These are phyloP conservation scores for Aureobasidium namibiae DNA, from an alignment of 2,329 filamentous ascomycete species.

Conservation along the genomic window DNA sequence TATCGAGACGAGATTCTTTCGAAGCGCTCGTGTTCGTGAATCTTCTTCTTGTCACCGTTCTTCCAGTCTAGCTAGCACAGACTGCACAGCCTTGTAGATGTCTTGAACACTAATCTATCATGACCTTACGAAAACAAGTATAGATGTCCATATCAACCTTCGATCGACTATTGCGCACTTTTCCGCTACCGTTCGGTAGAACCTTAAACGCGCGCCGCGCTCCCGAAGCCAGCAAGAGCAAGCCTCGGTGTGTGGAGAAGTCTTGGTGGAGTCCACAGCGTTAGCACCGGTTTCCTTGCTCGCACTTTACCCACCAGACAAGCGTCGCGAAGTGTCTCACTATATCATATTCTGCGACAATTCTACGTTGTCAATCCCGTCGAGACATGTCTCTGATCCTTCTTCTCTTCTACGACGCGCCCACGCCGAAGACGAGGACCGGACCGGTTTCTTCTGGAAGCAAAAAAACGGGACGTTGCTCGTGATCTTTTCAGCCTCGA, in stretches of 20 bases:
- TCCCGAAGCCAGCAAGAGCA: neutral
- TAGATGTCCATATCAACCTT: neutral
- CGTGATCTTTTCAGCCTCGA: neutral
- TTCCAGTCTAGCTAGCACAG: neutral
- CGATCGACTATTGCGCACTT: conserved; percentile 2
- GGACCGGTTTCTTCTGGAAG: conserved; percentile 1
- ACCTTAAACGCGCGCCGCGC: conserved; percentile 6
- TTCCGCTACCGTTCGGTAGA: conserved; percentile 1
- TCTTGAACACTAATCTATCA: neutral
- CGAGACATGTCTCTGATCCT: neutral
- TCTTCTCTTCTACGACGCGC: neutral
- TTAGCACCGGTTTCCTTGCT: neutral
- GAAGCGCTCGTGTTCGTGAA: neutral
- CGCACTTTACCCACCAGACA: conserved; percentile 1
- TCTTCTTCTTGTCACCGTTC: neutral
- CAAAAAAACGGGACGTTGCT: neutral
- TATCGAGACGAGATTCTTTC: neutral
- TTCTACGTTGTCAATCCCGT: neutral
- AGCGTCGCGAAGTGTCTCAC: conserved; percentile 4
- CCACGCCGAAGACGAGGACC: neutral
- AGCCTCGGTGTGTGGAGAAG: neutral
- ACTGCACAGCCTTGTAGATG: neutral
- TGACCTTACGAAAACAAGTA: neutral
- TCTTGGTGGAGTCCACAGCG: neutral
- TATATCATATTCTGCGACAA: conserved; percentile 10